phyloP scores from a whole-genome alignment of 208 protist genomes.

The Leishmania mexicana region DNA sequence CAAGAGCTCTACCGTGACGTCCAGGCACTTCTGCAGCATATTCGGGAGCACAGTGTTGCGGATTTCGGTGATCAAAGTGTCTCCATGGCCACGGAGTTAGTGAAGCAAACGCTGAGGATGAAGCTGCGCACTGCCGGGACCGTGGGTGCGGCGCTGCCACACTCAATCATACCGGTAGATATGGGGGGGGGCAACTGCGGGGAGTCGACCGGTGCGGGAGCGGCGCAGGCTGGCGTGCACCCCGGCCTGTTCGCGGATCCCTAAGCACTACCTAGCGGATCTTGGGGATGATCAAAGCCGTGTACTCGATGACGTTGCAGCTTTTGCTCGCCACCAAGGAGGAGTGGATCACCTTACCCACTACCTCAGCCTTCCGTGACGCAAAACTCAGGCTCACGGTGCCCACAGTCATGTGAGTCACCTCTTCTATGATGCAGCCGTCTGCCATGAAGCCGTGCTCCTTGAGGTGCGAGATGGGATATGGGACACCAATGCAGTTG shows the following conservation, averaged over 20 bases:
- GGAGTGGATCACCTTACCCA: conserved; percentile 49
- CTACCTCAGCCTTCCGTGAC: conserved; percentile 27
- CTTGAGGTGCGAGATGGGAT: conserved; percentile 29
- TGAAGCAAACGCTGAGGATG: conserved; percentile 40
- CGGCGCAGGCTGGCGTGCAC: conserved; percentile 8
- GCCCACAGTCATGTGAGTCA: conserved; percentile 17
- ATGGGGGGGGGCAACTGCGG: conserved; percentile 22
- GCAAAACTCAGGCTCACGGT: conserved; percentile 42
- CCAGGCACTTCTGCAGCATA: conserved; percentile 37
- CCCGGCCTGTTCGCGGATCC: conserved; percentile 19
- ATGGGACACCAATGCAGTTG: conserved; percentile 33
- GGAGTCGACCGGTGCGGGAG: conserved; percentile 11
- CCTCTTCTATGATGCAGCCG: conserved; percentile 37
- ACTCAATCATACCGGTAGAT: conserved; percentile 42
- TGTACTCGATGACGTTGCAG: conserved; percentile 46
- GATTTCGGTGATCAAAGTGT: conserved; percentile 20
- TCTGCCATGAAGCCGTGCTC: conserved; percentile 34
- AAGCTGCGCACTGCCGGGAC: conserved; percentile 46
- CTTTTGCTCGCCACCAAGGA: conserved; percentile 42
- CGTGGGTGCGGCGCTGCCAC: conserved; percentile 51
- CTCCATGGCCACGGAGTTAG: background rate
- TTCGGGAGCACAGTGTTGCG: conserved; percentile 21
- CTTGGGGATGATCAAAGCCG: conserved; percentile 39
- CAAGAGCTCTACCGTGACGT: conserved; percentile 24
- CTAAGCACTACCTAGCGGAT: conserved; percentile 29